Evolutionary conservation across 1,284 basidiomycete genomes (phyloP), one percentile per base, ranked within the genome.

Genomic region (Wallemia hederae): DNA sequence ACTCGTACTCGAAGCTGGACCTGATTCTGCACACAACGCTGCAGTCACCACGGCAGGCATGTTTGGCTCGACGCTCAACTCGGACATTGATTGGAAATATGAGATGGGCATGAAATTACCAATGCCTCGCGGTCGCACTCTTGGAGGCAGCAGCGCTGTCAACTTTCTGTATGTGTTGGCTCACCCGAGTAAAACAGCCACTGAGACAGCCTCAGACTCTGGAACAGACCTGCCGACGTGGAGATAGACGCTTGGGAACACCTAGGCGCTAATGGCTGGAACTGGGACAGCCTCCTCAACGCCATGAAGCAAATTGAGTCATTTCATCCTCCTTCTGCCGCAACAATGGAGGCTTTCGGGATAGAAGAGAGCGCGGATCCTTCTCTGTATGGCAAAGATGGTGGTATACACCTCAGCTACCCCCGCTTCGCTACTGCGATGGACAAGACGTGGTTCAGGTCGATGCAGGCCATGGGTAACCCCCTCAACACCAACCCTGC

Each of bases 301-400:
- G 62, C 62, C 56, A 63, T 64, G 28, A 61, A 64, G 33, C 59
- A 63, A 28, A 62, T 61, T 19, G 63, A 65, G 60, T 64, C 63
- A 22, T 31, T 63, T 27, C 34, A 62, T 29, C 58, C 61, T 9
- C 64, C 62, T 15, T 55, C 25, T 24, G 59, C 55, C 27, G 27
- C 56, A 11, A 58, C 24, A 14, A 61, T 59, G 61, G 61, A 60
- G 19, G 25, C 25, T 24, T 58, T 27, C 24, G 27, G 27, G 7
- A 9, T 58, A 15, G 61, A 65, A 29, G 57, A 64, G 49, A 62
- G 58, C 5, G 61, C 63, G 49, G 62, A 64, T 31, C 57, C 61
- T 11, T 58, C 34, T 2, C 28, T 60, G 25, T 63, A 63, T 56
- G 64, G 64, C 25, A 57, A 31, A 15, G 56, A 60, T n/a, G 64